phyloP scores from a whole-genome alignment of 139 green algal genomes.

The Gonium pectorale region DNA sequence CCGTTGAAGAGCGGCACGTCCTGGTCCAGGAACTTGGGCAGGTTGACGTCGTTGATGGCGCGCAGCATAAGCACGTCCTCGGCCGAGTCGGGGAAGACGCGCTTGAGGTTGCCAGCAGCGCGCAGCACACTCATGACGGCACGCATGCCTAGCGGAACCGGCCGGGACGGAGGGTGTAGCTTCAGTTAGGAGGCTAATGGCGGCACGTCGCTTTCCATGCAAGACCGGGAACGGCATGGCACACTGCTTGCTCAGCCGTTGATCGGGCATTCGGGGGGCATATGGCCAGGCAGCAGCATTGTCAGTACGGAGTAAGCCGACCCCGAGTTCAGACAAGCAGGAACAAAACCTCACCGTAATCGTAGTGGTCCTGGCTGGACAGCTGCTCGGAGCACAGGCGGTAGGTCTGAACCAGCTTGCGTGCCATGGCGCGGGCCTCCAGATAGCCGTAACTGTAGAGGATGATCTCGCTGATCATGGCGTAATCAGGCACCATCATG shows the following conservation, averaged over 20 bases:
- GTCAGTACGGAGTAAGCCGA: too few relatives aligned
- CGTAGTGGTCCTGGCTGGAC: conserved; percentile 82
- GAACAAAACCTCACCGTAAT: conserved; percentile 51
- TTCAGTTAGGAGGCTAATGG: too few relatives aligned
- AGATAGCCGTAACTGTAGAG: conserved; percentile 85
- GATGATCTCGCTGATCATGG: conserved; percentile 87
- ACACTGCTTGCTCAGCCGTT: too few relatives aligned
- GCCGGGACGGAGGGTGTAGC: too few relatives aligned
- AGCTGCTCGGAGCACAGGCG: conserved; percentile 75
- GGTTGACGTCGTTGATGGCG: conserved; percentile 85
- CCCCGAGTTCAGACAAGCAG: too few relatives aligned
- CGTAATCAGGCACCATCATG: conserved; percentile 89
- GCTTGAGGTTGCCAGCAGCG: conserved; percentile 77
- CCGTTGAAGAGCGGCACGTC: conserved; percentile 87
- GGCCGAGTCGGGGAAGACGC: conserved; percentile 59
- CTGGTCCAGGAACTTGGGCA: conserved; percentile 91
- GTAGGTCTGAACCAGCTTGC: conserved; percentile 90
- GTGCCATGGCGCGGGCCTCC: conserved; percentile 74
- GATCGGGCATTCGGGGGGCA: too few relatives aligned
- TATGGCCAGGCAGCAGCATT: too few relatives aligned
- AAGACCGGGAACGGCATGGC: too few relatives aligned
- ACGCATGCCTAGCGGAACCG: conserved; percentile 60
- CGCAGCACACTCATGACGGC: conserved; percentile 85
- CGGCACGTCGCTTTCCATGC: too few relatives aligned
- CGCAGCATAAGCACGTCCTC: conserved; percentile 84